These are phyloP conservation scores for Komagataella pastoris DNA, from an alignment of 805 yeast species.

Conservation along the genomic window DNA sequence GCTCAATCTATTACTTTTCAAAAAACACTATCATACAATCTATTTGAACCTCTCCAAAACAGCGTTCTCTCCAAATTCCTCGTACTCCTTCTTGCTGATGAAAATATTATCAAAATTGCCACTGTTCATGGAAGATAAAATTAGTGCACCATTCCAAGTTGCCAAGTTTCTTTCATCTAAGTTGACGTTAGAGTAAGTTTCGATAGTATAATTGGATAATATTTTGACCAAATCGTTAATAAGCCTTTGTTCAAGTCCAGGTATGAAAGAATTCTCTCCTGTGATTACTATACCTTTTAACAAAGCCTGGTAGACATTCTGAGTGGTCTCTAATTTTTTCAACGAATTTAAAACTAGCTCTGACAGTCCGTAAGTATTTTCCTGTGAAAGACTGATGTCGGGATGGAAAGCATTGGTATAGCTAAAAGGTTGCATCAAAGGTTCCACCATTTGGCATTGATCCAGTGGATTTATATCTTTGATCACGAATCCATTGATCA, in stretches of 20 bases:
- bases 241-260: conserved; percentile 42
- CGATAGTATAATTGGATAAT: conserved; percentile 35
- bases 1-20: too few species aligned
- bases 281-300: conserved; percentile 40
- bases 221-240: conserved; percentile 39
- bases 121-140: conserved; percentile 37
- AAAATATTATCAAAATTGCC: conserved; percentile 46
- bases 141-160: conserved; percentile 65
- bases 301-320: conserved; percentile 23
- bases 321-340: conserved; percentile 29
- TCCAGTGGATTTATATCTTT: conserved; percentile 31
- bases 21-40: background rate
- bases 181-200: conserved; percentile 25
- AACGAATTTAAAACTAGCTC: conserved; percentile 30
- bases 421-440: conserved; percentile 53
- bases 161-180: conserved; percentile 42
- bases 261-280: conserved; percentile 44
- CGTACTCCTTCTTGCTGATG: conserved; percentile 50
- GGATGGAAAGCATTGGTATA: conserved; percentile 26
- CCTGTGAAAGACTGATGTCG: conserved; percentile 28
- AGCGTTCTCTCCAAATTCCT: conserved; percentile 42
- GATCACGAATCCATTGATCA: conserved; percentile 26
- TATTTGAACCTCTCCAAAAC: conserved; percentile 30
- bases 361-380: conserved; percentile 36
- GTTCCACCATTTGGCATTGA: conserved; percentile 45